Base-by-base conservation (phyloP, 139 green algal genomes). In the Picochlorum sp. region DNA sequence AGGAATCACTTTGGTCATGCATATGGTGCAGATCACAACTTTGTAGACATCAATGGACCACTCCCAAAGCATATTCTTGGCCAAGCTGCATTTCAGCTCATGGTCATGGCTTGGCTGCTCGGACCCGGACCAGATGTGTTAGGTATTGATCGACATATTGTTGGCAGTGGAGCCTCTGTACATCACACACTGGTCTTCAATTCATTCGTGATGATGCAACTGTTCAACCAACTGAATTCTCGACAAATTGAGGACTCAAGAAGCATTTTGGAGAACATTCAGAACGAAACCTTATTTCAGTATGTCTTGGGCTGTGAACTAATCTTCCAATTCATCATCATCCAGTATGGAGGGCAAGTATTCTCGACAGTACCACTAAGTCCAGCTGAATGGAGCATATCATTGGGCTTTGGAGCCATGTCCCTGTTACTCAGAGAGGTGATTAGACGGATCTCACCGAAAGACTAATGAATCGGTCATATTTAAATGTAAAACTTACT, bases 161-260 rank as follows among this genome's bases (percentile, higher is more conserved):
- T 24, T 8, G 62, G 70, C 18, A 26, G 47, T 6, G 74, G 69
- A 11, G 57, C 69, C 14, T 74, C 61, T 5, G 46, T 65, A 61
- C 71, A 81, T 50, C 78, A 82, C 73, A 96, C 88, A 13, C 10
- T 95, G 4, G 79, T 92, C 6, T 96, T 96, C 80, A 95, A 95
- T 74, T 67, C 78, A 0, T 95, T 95, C 60, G 88, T 95, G 3
- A 54, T 76, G 11, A 81, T 85, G 75, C 78, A 86, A 63, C 59
- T 90, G 1, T 90, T 90, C 70, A 88, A 90, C 61, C 74, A 89
- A 74, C 64, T 97, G 54, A 97, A 95, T 73, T 80, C 80, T 11
- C 77, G 90, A 9, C 85, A 89, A 61, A 77, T 90, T 20, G 66
- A 78, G 20, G 87, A 91, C 61, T 78, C 85, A 74, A 30, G 65